phyloP scores from a whole-genome alignment of 495 filamentous ascomycete genomes.

The Aspergillus coremiiformis region DNA sequence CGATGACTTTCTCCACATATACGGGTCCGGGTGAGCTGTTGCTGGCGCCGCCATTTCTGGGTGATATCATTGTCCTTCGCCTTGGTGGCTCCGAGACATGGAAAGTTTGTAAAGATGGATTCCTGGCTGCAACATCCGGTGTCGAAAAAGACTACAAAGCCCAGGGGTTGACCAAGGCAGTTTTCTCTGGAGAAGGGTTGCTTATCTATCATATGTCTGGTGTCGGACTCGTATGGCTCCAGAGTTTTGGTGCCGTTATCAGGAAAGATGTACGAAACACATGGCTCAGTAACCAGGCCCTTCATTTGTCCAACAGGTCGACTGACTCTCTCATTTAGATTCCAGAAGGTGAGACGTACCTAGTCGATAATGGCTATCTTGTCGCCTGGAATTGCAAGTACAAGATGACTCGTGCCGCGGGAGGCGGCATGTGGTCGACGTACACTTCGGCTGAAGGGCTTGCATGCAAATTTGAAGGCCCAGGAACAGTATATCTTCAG shows the following conservation, averaged over 20 bases:
- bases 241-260: conserved; percentile 90
- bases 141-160: conserved; percentile 76
- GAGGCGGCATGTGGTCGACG: conserved; percentile 78
- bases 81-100: conserved; percentile 60
- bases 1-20: conserved; percentile 69
- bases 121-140: conserved; percentile 69
- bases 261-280: conserved; percentile 90
- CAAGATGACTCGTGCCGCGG: conserved; percentile 73
- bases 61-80: conserved; percentile 78
- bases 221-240: conserved; percentile 74
- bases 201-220: conserved; percentile 86
- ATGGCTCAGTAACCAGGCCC: too few species aligned
- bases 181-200: conserved; percentile 89
- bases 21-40: conserved; percentile 90
- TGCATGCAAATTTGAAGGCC: conserved; percentile 89
- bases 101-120: conserved; percentile 76
- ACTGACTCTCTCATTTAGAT: conserved; percentile 60
- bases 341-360: conserved; percentile 70
- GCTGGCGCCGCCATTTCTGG: conserved; percentile 69
- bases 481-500: conserved; percentile 89
- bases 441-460: conserved; percentile 76
- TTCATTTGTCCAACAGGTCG: too few species aligned
- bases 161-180: conserved; percentile 80
- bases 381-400: conserved; percentile 98
- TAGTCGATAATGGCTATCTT: conserved; percentile 91